Evolutionary conservation across 805 yeast genomes (phyloP), one percentile per base, ranked within the genome.

Genomic region (Allodekkera sacchari): DNA sequence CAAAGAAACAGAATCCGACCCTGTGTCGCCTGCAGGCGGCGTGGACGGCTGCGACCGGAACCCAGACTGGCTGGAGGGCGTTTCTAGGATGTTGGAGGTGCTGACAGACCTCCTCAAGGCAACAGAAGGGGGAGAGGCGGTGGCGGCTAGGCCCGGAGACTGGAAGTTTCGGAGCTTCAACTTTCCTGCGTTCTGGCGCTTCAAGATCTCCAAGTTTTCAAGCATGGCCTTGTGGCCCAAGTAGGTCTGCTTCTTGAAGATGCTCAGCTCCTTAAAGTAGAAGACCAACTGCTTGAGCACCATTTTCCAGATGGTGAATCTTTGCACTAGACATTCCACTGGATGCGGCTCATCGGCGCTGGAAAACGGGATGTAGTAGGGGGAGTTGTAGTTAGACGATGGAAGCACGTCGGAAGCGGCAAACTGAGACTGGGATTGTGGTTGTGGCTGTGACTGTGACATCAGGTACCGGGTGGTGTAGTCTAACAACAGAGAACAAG

Each of bases 261-360:
- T 51, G 22, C 67, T 52, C 35, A 68, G 53, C 43, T 72, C 77
- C 41, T 63, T 64, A 37, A 72, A 62, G 43, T 72, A 72, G 39
- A 60, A 60, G 18, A 70, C 62, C 38, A 72, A 53, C 42, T 72
- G 77, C 46, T 68, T 71, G 39, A 72, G 60, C 34, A 71, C 61
- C 48, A 63, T 61, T 33, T 75, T 59, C 74, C 76, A 72, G n/a
- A 75, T 71, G 34, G 65, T 68, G 45, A 72, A 71, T 33, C 79
- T 49, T 35, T 63, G 63, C 20, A 74, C 71, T 39, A 72, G 53
- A 18, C 66, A 64, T 42, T 72, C 77, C 5, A 74, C 66, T 7
- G 64, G 64, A 28, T 48, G 47, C 14, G 61, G 59, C 22, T 53
- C 55, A 28, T 46, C 48, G 12, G 41, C 32, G 9, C 45, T 44